Conservation (phyloP, 768 basidiomycete genomes). For the Gymnopilus junonius region DNA sequence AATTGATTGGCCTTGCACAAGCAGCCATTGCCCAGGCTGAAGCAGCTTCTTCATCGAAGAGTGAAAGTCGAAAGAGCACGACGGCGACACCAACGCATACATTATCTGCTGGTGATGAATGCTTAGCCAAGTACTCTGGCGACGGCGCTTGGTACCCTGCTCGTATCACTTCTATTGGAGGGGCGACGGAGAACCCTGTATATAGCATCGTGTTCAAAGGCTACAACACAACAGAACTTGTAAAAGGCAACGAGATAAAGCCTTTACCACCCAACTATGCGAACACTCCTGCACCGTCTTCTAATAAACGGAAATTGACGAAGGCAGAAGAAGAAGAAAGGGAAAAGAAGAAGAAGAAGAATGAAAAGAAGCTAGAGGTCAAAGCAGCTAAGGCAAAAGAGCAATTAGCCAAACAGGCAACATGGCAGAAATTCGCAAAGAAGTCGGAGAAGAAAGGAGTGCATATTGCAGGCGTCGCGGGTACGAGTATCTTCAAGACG, state of each 20-base stretch:
- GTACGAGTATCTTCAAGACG: conserved; percentile 93
- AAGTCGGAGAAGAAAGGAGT: conserved; percentile 93
- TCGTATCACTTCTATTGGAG: conserved; percentile 83
- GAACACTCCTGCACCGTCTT: conserved; percentile 42
- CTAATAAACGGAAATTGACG: conserved; percentile 77
- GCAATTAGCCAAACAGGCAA: conserved; percentile 79
- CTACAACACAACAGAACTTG: conserved; percentile 89
- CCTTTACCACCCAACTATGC: conserved; percentile 63
- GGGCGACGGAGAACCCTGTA: conserved; percentile 78
- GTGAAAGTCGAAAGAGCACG: conserved; percentile 60
- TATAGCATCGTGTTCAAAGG: conserved; percentile 92
- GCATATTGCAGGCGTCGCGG: conserved; percentile 85
- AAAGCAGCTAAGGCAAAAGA: conserved; percentile 89
- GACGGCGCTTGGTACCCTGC: conserved; percentile 91
- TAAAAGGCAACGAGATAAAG: conserved; percentile 75
- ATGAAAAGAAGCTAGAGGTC: conserved; percentile 89
- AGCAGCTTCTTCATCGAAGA: conserved; percentile 62
- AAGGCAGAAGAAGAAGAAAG: conserved; percentile 86
- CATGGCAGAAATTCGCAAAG: conserved; percentile 96
- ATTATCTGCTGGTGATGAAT: conserved; percentile 87
- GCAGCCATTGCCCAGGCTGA: conserved; percentile 71
- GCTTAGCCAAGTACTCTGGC: conserved; percentile 82
- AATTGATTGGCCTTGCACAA: conserved; percentile 84
- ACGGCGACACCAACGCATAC: conserved; percentile 52
- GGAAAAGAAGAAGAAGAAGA: conserved; percentile 92